Evolutionary conservation across 2,329 filamentous ascomycete species (phyloP), one percentile per base, ranked within the genome.

Genomic region (Cladosporium sp.): DNA sequence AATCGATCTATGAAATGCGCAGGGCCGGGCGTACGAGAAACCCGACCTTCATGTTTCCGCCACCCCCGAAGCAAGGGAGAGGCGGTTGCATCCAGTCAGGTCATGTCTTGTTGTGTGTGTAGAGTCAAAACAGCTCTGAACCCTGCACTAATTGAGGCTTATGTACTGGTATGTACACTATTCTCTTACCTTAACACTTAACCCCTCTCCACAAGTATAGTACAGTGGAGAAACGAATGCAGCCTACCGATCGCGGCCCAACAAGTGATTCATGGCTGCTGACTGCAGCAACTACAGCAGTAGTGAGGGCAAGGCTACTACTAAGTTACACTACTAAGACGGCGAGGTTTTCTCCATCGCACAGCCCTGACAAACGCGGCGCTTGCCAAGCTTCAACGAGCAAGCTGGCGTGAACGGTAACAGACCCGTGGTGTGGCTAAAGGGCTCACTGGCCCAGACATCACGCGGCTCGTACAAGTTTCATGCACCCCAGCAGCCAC

Each of bases 401-500:
- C 28, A 30, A 21, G 30, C 52, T 55, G 52, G 55, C 21, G 34
- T 41, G 34, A 30, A 30, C 10, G 24, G 24, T 26, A 8, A 18
- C 28, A 30, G 28, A 38, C 32, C 55, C 55, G 24, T 55, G 52
- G 52, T 21, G 30, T 55, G 30, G 52, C 52, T 34, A 10, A 21
- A 47, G n/a, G 41, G 26, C 49, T 30, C 24, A 28, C 1, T 10
- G 49, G 49, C 28, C 24, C 55, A 36, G 34, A 24, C 18, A 24
- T 36, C 34, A 36, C 55, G 12, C 24, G 55, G 4, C 24, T 58
- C 34, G 55, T 58, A 41, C 55, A n/a, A 14, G 30, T 58, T 41
- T 58, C 55, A 57, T 58, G 55, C 55, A 58, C 55, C 55, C 55
- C 55, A 58, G 32, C 55, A 30, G 49, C 49, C 41, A 21, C 41